These are phyloP conservation scores for Magnusiomyces ingens DNA, from an alignment of 1,139 yeast genomes.

Conservation along the genomic window DNA sequence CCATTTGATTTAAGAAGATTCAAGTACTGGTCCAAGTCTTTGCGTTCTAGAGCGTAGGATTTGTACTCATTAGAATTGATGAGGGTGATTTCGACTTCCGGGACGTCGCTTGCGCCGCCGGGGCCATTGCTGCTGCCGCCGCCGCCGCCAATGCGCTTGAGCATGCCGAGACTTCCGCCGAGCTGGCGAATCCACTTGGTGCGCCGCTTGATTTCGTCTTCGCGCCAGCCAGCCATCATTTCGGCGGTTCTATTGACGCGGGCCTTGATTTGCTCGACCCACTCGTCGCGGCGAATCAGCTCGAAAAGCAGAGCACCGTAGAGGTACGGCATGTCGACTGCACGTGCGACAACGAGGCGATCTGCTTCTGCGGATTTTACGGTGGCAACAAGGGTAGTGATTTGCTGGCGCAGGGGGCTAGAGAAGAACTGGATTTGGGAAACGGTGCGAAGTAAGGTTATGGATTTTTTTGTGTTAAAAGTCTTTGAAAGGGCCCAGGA, in stretches of 20 bases:
- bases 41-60: conserved; percentile 5
- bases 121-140: not conserved
- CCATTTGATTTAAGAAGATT: not conserved
- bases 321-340: conserved; percentile 70
- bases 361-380: conserved; percentile 39
- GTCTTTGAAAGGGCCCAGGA: conserved; percentile 18
- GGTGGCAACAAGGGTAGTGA: conserved; percentile 29
- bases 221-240: conserved; percentile 50
- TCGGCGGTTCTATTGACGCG: conserved; percentile 50
- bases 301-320: conserved; percentile 77
- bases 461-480: conserved; percentile 19
- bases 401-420: conserved; percentile 26
- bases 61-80: conserved; percentile 9
- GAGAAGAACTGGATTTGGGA: conserved; percentile 30
- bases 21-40: conserved; percentile 12
- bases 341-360: conserved; percentile 42
- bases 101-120: conserved; percentile 6
- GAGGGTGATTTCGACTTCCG: conserved; percentile 13
- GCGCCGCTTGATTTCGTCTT: conserved; percentile 52
- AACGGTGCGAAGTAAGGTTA: conserved; percentile 23
- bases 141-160: conserved; percentile 13
- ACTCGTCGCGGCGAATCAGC: conserved; percentile 56
- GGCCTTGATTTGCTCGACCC: conserved; percentile 53
- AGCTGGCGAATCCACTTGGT: conserved; percentile 60
- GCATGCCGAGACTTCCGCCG: conserved; percentile 30